Conservation (phyloP, 768 basidiomycete genomes). For the Lentinula sp. region DNA sequence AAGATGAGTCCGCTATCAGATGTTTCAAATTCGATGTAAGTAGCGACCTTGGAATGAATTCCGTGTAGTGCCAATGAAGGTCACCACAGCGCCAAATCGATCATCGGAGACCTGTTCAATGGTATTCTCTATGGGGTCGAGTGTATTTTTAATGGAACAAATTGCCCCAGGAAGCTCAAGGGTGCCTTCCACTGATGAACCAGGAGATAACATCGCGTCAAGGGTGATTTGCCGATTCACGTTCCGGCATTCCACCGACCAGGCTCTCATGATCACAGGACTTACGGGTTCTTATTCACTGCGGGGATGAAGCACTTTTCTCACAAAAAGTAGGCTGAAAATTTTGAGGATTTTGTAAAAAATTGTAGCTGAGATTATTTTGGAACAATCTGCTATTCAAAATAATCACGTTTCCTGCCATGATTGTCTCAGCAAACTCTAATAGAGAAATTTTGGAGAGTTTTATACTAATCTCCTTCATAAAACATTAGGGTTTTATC, state of each 20-base stretch:
- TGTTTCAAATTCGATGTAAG: not conserved
- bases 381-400: too few species aligned
- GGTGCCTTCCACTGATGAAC: not conserved
- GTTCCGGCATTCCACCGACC: not conserved
- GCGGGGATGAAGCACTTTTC: too few species aligned
- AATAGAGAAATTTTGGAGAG: too few species aligned
- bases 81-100: conserved; percentile 18
- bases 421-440: too few species aligned
- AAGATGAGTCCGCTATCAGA: not conserved
- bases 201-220: not conserved
- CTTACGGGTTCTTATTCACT: too few species aligned
- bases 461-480: too few species aligned
- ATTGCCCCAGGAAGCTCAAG: not conserved
- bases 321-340: too few species aligned
- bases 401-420: too few species aligned
- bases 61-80: conserved; percentile 84
- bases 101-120: not conserved
- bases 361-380: too few species aligned
- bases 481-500: too few species aligned
- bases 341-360: too few species aligned
- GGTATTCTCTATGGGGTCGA: not conserved
- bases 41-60: conserved; percentile 73
- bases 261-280: not conserved
- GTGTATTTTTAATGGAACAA: conserved; percentile 33
- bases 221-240: not conserved